phyloP scores from a whole-genome alignment of 2,329 filamentous ascomycete species.

The Exophiala viscosa region DNA sequence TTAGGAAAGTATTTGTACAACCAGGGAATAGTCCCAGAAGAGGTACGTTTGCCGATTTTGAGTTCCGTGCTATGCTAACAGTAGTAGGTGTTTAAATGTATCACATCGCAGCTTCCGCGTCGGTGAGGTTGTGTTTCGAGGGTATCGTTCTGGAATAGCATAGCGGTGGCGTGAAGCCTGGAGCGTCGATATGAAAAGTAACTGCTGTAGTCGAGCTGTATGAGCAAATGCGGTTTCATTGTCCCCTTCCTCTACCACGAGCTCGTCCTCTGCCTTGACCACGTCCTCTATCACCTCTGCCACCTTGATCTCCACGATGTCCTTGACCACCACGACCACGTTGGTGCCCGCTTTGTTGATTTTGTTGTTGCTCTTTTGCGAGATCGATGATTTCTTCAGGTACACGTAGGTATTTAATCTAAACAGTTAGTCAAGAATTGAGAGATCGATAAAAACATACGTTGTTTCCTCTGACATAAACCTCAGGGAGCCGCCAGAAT shows the following conservation, averaged over 20 bases:
- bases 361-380: conserved; percentile 76
- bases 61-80: conserved; percentile 9
- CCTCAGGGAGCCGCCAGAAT: conserved; percentile 87
- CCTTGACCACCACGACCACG: conserved; percentile 40
- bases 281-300: conserved; percentile 38
- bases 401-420: conserved; percentile 98
- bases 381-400: conserved; percentile 95
- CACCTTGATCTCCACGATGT: conserved; percentile 34
- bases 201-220: too few species aligned
- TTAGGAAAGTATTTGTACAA: conserved; percentile 62
- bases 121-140: conserved; percentile 7
- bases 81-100: conserved; percentile 17
- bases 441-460: conserved; percentile 50
- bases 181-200: neutral
- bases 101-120: conserved; percentile 16
- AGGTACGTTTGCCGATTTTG: conserved; percentile 39
- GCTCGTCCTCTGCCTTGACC: conserved; percentile 40
- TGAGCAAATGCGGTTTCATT: neutral
- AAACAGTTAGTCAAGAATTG: conserved; percentile 12
- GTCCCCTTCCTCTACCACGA: conserved; percentile 41
- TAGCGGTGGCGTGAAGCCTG: conserved; percentile 14
- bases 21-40: conserved; percentile 55
- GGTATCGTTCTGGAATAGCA: conserved; percentile 15
- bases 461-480: conserved; percentile 96
- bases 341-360: conserved; percentile 27